Percentiles rank a stretch among this genome's conserved stretches.
Conservation (phyloP, 139 green algal species). For the Nannochloris sp. region DNA sequence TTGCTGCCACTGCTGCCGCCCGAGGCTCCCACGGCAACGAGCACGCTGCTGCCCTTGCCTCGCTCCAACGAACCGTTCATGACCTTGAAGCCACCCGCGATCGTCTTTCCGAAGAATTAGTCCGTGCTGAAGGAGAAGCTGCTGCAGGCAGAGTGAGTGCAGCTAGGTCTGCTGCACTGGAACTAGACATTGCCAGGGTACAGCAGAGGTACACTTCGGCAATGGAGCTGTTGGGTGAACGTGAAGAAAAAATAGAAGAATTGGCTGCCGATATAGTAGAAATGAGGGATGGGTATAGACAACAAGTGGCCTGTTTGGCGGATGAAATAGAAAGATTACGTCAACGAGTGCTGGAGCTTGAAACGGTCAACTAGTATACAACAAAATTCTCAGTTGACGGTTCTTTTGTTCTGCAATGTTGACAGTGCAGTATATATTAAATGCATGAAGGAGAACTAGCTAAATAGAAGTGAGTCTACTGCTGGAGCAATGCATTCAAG, state of each 20-base stretch:
- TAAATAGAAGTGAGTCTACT: neutral
- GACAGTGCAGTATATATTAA: neutral
- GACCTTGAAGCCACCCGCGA: slow-evolving; percentile 73
- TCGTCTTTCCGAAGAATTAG: slow-evolving; percentile 76
- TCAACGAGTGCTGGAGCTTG: neutral
- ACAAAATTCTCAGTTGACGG: too few relatives aligned
- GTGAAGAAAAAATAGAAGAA: slow-evolving; percentile 86
- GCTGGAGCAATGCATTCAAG: neutral
- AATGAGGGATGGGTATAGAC: slow-evolving; percentile 73
- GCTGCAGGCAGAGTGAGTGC: slow-evolving; percentile 28
- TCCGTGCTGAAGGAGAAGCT: slow-evolving; percentile 39
- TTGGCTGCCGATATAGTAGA: slow-evolving; percentile 73
- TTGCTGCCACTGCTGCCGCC: neutral
- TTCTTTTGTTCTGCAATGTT: neutral
- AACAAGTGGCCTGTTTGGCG: slow-evolving; percentile 72
- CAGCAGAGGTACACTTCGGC: slow-evolving; percentile 51
- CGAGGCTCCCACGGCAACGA: slow-evolving; percentile 11
- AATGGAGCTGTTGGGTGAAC: slow-evolving; percentile 82
- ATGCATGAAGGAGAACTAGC: too few relatives aligned
- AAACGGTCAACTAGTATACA: too few relatives aligned
- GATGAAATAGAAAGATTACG: slow-evolving; percentile 22
- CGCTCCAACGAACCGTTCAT: slow-evolving; percentile 44
- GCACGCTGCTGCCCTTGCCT: slow-evolving; percentile 34
- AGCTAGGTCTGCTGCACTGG: slow-evolving; percentile 5
- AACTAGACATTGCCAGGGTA: slow-evolving; percentile 16